Conservation (phyloP, 2,329 filamentous ascomycete species). For the Colletotrichum nymphaeae region DNA sequence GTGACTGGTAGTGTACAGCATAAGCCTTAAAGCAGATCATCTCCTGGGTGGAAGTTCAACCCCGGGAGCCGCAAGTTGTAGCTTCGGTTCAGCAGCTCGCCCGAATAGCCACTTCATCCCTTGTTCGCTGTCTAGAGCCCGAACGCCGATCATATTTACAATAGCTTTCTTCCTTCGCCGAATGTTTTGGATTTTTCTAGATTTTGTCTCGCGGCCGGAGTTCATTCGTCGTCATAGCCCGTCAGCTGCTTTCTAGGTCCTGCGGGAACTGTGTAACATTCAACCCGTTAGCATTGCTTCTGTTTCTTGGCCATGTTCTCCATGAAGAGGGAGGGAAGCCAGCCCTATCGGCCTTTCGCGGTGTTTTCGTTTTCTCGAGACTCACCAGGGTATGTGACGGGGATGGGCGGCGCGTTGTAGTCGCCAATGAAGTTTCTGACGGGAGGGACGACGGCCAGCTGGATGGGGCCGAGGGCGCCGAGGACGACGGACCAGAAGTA, state of each 20-base stretch:
- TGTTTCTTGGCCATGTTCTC: not conserved
- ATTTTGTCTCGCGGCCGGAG: not conserved
- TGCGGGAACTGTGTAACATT: slow-evolving; percentile 59
- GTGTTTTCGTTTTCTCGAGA: slow-evolving; percentile 38
- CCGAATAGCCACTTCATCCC: not conserved
- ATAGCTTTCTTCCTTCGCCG: slow-evolving; percentile 4
- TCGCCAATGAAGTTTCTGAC: slow-evolving; percentile 81
- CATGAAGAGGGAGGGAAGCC: not conserved
- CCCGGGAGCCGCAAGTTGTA: not conserved
- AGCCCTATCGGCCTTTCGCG: too few relatives aligned
- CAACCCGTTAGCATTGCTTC: not conserved
- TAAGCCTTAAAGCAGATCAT: not conserved
- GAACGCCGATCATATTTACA: slow-evolving; percentile 41
- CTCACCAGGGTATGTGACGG: slow-evolving; percentile 93
- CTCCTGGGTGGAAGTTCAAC: not conserved
- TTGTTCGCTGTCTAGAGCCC: slow-evolving; percentile 28
- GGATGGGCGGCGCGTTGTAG: slow-evolving; percentile 76
- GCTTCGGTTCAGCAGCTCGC: slow-evolving; percentile 6
- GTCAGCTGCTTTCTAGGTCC: slow-evolving; percentile 69
- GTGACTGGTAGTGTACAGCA: slow-evolving; percentile 28
- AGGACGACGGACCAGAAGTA: slow-evolving; percentile 89
- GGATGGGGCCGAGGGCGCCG: slow-evolving; percentile 77
- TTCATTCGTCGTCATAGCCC: slow-evolving; percentile 69
- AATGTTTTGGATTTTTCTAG: not conserved
- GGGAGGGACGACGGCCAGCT: slow-evolving; percentile 78